Conservation (phyloP, 2,329 filamentous ascomycete genomes). For the Hymenotorrendiella dingleyae region DNA sequence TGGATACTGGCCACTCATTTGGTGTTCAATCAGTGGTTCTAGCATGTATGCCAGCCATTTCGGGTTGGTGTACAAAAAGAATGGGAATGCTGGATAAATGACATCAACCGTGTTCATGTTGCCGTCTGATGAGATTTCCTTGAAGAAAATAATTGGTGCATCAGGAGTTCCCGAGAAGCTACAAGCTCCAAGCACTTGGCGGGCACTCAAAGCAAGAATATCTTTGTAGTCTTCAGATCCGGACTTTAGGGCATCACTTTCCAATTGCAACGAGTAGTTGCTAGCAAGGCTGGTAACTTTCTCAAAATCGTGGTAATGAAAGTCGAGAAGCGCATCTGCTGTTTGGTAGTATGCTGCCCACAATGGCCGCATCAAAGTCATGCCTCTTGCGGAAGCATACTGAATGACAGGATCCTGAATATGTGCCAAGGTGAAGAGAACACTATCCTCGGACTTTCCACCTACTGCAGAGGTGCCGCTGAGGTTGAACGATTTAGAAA, state of each 20-base stretch:
- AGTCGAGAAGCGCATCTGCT: conserved; percentile 58
- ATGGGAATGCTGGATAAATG: conserved; percentile 80
- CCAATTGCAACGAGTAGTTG: conserved; percentile 70
- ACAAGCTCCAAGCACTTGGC: conserved; percentile 75
- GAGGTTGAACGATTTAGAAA: conserved; percentile 58
- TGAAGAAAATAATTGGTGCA: conserved; percentile 69
- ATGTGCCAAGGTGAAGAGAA: conserved; percentile 70
- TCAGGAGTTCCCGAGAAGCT: conserved; percentile 69
- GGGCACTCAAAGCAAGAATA: conserved; percentile 70
- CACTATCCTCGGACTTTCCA: conserved; percentile 39
- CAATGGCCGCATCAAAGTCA: conserved; percentile 72
- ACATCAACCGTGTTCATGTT: conserved; percentile 85
- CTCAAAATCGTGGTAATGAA: conserved; percentile 70
- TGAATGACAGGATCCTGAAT: conserved; percentile 75
- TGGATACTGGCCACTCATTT: conserved; percentile 76
- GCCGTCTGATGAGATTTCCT: conserved; percentile 80
- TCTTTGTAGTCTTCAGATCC: conserved; percentile 71
- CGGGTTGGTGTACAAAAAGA: conserved; percentile 81
- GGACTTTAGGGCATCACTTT: conserved; percentile 64
- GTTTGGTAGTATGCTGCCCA: conserved; percentile 71
- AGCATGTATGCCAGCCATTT: conserved; percentile 73
- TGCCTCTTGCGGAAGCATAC: conserved; percentile 67
- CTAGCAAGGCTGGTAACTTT: conserved; percentile 57
- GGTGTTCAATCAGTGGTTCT: conserved; percentile 76
- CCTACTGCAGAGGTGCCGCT: conserved; percentile 30